Base-by-base conservation (phyloP, 345 rosid genomes). In the Citrus hindsii region DNA sequence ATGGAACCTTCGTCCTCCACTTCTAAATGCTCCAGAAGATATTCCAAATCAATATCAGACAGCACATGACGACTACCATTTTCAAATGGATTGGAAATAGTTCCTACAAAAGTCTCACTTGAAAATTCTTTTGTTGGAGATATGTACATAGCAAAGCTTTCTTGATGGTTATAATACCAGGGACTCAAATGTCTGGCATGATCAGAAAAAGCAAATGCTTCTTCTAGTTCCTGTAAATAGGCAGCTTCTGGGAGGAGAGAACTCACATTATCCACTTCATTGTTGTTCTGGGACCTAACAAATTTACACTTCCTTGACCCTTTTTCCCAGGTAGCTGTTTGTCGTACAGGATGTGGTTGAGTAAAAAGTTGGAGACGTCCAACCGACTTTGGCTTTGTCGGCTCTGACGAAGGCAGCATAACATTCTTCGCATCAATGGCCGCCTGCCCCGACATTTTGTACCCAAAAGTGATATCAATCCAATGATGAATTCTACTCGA, bases 381-480 rank as follows among this genome's bases (percentile, higher is more conserved):
- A 80, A 83, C 82, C 60, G 97, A 90, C 86, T 91, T 86, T 21
- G 90, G 95, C 81, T 81, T 84, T 62, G 89, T 76, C 32, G 90
- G 84, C 71, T 91, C 95, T 80, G 97, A 86, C 59, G 98, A 93
- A 85, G 97, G 86, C 80, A 93, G 64, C 98, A 95, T 95, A 77
- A 95, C 97, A 75, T 93, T 95, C 88, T 95, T 95, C 37, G 98
- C 98, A 46, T 86, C 84, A 87, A 93, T 80, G 83, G 98, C 98
- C 75, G 95, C 97, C 77, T 85, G 81, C 69, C 98, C 98, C 12
- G 95, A 92, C 95, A 93, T 92, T 87, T 93, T 92, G 90, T 90
- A 93, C 74, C 98, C 98, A 75, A 95, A 93, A 69, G 85, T 93
- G 76, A 95, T 93, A 83, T 95, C 97, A 67, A 95, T 93, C 98